phyloP scores from a whole-genome alignment of 1,139 yeast genomes.

The Yamadazyma mexicana region DNA sequence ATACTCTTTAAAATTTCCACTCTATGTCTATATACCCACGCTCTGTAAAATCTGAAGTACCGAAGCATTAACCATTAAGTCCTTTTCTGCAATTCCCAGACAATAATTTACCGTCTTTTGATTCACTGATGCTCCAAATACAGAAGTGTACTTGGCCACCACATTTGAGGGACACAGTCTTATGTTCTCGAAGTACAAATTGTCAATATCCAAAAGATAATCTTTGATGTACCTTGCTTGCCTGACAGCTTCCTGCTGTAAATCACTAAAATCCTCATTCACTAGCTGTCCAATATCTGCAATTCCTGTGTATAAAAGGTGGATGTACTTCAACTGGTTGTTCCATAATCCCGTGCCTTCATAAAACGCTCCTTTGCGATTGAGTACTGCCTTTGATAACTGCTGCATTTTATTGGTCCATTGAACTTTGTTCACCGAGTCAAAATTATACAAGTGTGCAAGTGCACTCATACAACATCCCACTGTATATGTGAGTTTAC shows the following conservation, averaged over 20 bases:
- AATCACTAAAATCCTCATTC: slow-evolving; percentile 12
- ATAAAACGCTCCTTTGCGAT: slow-evolving; percentile 24
- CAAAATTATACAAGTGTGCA: slow-evolving; percentile 18
- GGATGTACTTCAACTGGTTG: slow-evolving; percentile 17
- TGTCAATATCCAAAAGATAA: slow-evolving; percentile 8
- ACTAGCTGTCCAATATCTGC: slow-evolving; percentile 20
- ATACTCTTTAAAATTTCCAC: too few species aligned
- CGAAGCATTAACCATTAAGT: slow-evolving; percentile 17
- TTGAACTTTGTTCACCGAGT: slow-evolving; percentile 12
- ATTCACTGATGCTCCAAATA: slow-evolving; percentile 4
- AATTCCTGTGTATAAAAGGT: slow-evolving; percentile 25
- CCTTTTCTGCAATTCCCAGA: slow-evolving; percentile 5
- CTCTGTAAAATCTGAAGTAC: slow-evolving; percentile 14
- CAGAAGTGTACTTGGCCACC: slow-evolving; percentile 3
- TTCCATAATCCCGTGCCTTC: slow-evolving; percentile 22
- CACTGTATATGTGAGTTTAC: slow-evolving; percentile 37
- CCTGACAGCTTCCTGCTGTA: slow-evolving; percentile 18
- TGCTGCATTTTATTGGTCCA: slow-evolving; percentile 13
- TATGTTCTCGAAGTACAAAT: slow-evolving; percentile 6
- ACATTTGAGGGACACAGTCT: slow-evolving; percentile 1
- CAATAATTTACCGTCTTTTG: slow-evolving; percentile 1
- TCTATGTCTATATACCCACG: too few species aligned
- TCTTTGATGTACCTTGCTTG: slow-evolving; percentile 22
- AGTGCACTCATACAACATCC: slow-evolving; percentile 29
- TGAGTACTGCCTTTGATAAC: slow-evolving; percentile 14